phyloP scores from a whole-genome alignment of 1,139 yeast species.

The Kazachstania sp. region DNA sequence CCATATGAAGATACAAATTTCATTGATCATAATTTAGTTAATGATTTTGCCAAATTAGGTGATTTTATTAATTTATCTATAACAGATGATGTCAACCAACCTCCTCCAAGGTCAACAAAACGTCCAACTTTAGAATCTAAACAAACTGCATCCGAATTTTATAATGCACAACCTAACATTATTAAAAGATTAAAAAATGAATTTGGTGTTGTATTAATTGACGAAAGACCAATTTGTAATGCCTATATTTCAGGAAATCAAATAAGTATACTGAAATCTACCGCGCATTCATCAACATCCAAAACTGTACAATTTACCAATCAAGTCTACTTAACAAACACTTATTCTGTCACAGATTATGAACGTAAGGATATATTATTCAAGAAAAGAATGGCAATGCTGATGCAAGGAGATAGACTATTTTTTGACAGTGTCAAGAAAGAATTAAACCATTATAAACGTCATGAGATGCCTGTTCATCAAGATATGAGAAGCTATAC shows the following conservation, averaged over 20 bases:
- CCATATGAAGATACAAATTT: neutral
- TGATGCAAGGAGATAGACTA: slow-evolving; percentile 11
- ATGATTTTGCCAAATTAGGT: slow-evolving; percentile 6
- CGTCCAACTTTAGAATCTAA: slow-evolving; percentile 16
- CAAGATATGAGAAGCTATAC: slow-evolving; percentile 21
- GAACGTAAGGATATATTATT: slow-evolving; percentile 20
- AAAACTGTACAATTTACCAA: slow-evolving; percentile 11
- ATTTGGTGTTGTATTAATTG: slow-evolving; percentile 4
- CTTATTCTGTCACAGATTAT: slow-evolving; percentile 19
- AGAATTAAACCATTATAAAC: slow-evolving; percentile 25
- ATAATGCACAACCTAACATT: slow-evolving; percentile 9
- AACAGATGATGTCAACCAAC: neutral
- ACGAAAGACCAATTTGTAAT: neutral
- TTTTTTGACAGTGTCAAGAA: slow-evolving; percentile 18
- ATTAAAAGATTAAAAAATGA: slow-evolving; percentile 6
- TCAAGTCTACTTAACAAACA: slow-evolving; percentile 13
- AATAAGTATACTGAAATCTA: neutral
- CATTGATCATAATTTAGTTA: slow-evolving; percentile 9
- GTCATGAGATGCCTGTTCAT: slow-evolving; percentile 26
- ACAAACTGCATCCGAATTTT: slow-evolving; percentile 14
- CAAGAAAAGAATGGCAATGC: slow-evolving; percentile 16
- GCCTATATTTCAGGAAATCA: neutral
- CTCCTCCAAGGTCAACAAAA: slow-evolving; percentile 17
- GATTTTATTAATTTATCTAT: slow-evolving; percentile 3
- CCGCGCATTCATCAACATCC: no score